phyloP scores from a whole-genome alignment of 1,139 yeast species.

The Citeromyces siamensis region DNA sequence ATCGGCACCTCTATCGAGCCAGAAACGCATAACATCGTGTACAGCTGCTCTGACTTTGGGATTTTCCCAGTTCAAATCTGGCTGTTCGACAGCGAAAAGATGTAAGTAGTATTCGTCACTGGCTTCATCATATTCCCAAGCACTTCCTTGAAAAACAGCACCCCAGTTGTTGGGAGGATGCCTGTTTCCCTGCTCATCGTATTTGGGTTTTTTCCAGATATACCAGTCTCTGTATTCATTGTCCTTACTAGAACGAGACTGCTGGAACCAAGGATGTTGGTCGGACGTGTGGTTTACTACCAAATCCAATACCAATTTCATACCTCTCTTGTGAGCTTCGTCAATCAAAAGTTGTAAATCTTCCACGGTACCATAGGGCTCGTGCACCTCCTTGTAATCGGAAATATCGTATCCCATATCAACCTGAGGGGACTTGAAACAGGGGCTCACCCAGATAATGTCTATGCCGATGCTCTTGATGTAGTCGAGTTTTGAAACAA shows the following conservation, averaged over 20 bases:
- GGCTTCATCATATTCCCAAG: conserved; percentile 41
- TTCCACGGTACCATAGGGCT: conserved; percentile 38
- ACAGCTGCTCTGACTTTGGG: conserved; percentile 37
- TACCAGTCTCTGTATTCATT: conserved; percentile 54
- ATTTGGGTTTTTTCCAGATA: conserved; percentile 38
- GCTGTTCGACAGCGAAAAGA: conserved; percentile 39
- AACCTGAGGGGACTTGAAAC: conserved; percentile 45
- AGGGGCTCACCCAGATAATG: conserved; percentile 45
- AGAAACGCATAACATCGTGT: conserved; percentile 35
- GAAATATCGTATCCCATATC: conserved; percentile 57
- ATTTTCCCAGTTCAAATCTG: conserved; percentile 51
- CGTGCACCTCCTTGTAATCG: conserved; percentile 37
- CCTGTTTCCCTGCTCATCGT: conserved; percentile 33
- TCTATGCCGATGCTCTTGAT: conserved; percentile 38
- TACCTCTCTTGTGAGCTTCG: conserved; percentile 33
- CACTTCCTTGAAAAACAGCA: conserved; percentile 38
- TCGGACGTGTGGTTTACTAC: conserved; percentile 48
- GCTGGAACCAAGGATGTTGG: conserved; percentile 46
- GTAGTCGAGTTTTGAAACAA: conserved; percentile 37
- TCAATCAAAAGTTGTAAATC: conserved; percentile 36
- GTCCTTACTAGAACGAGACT: conserved; percentile 33
- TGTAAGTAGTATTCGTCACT: conserved; percentile 42
- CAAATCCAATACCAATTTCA: conserved; percentile 40
- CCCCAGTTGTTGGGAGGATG: conserved; percentile 47
- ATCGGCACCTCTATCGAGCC: conserved; percentile 45